Conservation (phyloP, 148 eudicot species). For the Silene latifolia region DNA sequence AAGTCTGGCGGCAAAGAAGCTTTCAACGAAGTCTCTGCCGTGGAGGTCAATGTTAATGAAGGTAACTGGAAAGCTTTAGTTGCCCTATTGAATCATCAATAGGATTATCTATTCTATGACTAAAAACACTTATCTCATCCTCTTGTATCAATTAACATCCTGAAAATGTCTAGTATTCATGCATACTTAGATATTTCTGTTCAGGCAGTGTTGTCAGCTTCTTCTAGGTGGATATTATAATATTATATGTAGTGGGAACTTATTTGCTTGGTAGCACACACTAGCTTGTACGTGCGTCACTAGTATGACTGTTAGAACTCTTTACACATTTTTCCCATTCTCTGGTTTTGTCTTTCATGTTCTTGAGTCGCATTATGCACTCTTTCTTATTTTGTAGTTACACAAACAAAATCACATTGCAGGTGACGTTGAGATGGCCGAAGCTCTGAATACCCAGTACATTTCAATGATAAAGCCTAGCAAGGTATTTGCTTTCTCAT, state of each 20-base stretch:
- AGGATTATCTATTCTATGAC: neutral
- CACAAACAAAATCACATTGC: conserved; percentile 22
- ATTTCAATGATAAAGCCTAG: conserved; percentile 23
- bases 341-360: neutral
- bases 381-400: conserved; percentile 23
- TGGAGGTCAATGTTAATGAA: neutral
- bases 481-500: conserved; percentile 29
- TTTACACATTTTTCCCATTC: neutral
- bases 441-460: conserved; percentile 23
- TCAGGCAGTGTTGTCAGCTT: neutral
- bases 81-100: neutral
- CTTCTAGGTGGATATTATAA: neutral
- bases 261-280: neutral
- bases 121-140: neutral
- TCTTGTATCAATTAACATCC: neutral
- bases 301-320: neutral
- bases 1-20: neutral
- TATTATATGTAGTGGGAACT: neutral
- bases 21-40: neutral
- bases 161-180: neutral
- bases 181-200: neutral
- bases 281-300: neutral
- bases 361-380: neutral
- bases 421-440: conserved; percentile 22
- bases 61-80: neutral